Evolutionary conservation across 106 monocot species (phyloP), one percentile per base, ranked within the genome.

Genomic region (Xerophyta viscosa): DNA sequence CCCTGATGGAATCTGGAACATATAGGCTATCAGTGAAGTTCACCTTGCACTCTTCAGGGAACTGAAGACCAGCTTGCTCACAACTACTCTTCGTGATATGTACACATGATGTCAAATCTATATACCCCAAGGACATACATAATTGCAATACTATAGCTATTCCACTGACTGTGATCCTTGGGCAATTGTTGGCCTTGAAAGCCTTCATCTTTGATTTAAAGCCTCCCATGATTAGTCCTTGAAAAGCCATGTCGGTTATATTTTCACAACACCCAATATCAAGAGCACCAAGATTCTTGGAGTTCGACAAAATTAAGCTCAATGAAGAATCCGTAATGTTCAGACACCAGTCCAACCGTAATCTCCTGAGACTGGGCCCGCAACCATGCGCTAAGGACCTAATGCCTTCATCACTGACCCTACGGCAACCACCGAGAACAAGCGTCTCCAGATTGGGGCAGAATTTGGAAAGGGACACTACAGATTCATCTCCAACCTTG

Each of bases 201-300:
- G 78, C 71, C 39, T 66, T 84, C 70, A 96, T 27, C 17, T 48
- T 49, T 5, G 77, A 73, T 7, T 56, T 45, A 27, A 71, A 81
- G 7, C 51, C 69, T 13, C 18, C 59, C 18, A n/a, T 25, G 12
- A 8, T 60, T 13, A 88, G 48, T 24, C 25, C 74, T 27, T 66
- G 62, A 63, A 96, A 96, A 9, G 70, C 75, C 18, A 41, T 48
- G 76, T 96, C 94, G 1, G 88, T 88, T 37, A 89, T 58, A 31
- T 74, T 75, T 37, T 85, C 81, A 55, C 94, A 96, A 46, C 75
- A 77, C 6, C 78, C 76, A 26, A 96, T 72, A 52, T 96, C 94
- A 15, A 96, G 72, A 33, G 81, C 84, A 6, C 58, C 64, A 17
- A 96, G 81, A 29, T 70, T 37, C 71, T 56, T 57, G 39, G 84